Evolutionary conservation across 768 basidiomycete species (phyloP), one percentile per base, ranked within the genome.

Genomic region (Mycena galericulata): DNA sequence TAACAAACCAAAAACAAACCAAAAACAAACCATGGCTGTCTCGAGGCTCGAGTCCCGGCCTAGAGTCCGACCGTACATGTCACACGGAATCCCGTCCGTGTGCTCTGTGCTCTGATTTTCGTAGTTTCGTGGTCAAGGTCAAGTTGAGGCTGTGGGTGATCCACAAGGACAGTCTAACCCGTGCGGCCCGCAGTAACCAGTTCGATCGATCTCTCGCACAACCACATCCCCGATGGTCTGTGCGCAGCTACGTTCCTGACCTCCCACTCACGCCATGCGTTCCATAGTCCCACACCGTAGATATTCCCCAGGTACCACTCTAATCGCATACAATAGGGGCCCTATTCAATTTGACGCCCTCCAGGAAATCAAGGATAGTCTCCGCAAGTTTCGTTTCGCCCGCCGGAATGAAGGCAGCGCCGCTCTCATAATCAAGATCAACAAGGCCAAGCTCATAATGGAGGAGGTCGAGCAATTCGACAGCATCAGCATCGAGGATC

Each of bases 381-480:
- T 97, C 45, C 89, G 92, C 79, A 96, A 95, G 76, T 97, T 97
- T 82, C 82, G 87, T 20, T 86, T 88, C 67, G 85, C 93, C 17
- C 92, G 94, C 62, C 88, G 92, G 26, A 89, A 86, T 74, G 86
- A 85, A 47, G 92, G 90, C 41, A 91, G 86, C 72, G 91, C 94
- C 27, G 95, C 94, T 18, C 83, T 97, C 60, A 82, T 95, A 72
- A 90, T 97, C 79, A 97, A 96, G 88, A 94, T 97, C 81, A 92
- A 96, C 86, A 96, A 94, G 84, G 79, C 84, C 43, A 84, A 90
- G 73, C 86, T 97, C 65, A 75, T 89, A 71, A 92, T 98, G 91
- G 91, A 92, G 76, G 91, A 94, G 74, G 92, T 90, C 34, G 93
- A 95, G 61, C 89, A 91, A 75, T 90, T 93, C 71, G 90, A 92